phyloP scores from a whole-genome alignment of 108 stramenopile species.

The Epithemia pelagica region DNA sequence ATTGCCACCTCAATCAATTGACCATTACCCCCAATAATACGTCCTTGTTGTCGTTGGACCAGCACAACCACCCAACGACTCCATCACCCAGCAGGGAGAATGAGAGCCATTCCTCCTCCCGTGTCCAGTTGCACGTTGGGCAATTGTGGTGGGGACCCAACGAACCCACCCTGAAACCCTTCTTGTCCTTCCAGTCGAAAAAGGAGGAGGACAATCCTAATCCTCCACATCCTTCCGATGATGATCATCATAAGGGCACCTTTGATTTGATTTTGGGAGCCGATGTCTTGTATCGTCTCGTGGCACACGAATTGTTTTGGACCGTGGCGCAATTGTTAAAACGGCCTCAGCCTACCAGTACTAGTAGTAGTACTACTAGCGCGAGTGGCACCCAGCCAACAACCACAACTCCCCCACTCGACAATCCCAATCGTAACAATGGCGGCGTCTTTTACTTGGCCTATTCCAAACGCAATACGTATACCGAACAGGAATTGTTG shows the following conservation, averaged over 20 bases:
- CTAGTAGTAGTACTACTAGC: too few relatives aligned
- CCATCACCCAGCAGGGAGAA: neutral
- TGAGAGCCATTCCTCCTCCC: neutral
- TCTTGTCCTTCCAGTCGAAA: too few relatives aligned
- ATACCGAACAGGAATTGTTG: neutral
- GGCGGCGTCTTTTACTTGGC: constrained; percentile 5
- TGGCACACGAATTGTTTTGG: neutral
- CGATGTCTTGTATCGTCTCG: constrained; percentile 7
- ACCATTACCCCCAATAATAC: too few relatives aligned
- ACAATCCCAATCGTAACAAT: too few relatives aligned
- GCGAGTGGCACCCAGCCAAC: too few relatives aligned
- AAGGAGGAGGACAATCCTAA: neutral
- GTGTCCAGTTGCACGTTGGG: neutral
- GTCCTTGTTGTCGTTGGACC: too few relatives aligned
- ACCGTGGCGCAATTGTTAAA: neutral
- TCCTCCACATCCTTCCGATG: neutral
- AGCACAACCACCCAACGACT: neutral
- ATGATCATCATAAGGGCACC: neutral
- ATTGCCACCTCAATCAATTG: neutral
- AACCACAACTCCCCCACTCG: neutral
- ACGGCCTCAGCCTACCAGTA: too few relatives aligned
- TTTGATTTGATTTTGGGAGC: constrained; percentile 10
- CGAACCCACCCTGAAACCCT: neutral
- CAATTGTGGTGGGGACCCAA: constrained; percentile 5
- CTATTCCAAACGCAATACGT: constrained; percentile 6